These are phyloP conservation scores for Termitomyces sp. DNA, from an alignment of 768 basidiomycete genomes.

Conservation along the genomic window DNA sequence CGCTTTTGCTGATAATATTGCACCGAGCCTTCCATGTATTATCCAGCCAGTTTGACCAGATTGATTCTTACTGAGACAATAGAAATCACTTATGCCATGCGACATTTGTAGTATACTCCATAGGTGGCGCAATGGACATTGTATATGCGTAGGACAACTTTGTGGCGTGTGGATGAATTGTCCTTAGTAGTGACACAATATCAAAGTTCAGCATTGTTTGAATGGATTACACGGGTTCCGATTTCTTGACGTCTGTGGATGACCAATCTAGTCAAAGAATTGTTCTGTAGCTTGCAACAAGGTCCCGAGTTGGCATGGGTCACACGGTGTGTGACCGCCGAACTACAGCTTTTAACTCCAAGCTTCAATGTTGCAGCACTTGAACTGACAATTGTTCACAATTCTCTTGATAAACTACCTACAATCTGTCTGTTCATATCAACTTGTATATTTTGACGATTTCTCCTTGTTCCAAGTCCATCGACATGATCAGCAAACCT, in stretches of 20 bases:
- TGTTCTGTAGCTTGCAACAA: no score
- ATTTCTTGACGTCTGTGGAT: background rate
- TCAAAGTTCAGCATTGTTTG: background rate
- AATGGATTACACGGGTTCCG: background rate
- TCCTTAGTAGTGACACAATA: background rate
- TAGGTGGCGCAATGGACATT: background rate
- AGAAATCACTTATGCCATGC: background rate
- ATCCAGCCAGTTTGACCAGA: background rate
- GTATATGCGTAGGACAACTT: no score
- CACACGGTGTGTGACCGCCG: no score
- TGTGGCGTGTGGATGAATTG: background rate
- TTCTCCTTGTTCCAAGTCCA: background rate
- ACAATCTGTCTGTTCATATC: background rate
- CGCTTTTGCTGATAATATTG: conserved; percentile 40
- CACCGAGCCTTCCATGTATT: conserved; percentile 1
- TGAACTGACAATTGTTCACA: background rate
- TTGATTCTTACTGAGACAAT: background rate
- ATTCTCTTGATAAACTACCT: no score
- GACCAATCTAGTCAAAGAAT: no score
- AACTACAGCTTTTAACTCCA: background rate
- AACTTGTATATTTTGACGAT: background rate
- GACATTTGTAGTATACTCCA: background rate
- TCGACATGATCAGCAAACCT: background rate
- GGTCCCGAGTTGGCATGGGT: no score
- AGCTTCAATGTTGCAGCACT: background rate